Evolutionary conservation across 2,329 filamentous ascomycete species (phyloP), one percentile per base, ranked within the genome.

Genomic region (Paecilomyces niveus): DNA sequence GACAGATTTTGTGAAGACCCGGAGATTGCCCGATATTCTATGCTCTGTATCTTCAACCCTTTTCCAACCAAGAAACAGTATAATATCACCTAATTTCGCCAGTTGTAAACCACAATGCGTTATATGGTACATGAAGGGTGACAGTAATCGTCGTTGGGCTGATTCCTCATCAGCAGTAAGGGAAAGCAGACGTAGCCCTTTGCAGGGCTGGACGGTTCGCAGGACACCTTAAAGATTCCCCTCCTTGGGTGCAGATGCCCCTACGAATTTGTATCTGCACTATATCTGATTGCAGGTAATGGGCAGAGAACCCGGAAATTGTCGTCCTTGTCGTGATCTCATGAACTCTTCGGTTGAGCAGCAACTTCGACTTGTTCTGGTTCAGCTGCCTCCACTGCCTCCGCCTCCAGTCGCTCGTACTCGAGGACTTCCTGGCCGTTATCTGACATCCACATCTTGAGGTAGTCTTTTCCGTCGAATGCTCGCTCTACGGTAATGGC

Each of bases 361-460:
- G 57, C 26, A 29, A 29, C 26, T 29, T 29, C 26, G 3, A 29
- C 26, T 29, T 29, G 4, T 29, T 29, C 2, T 29, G 26, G 26
- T 29, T 5, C 26, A 29, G 26, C 26, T 29, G 26, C 52, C 53
- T 57, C 31, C 8, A 51, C 49, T 56, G 54, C 26, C 58, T 61
- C 55, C 35, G 61, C 49, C 21, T 67, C 64, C 18, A 62, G 54
- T 53, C 58, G 62, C 59, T 70, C 65, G 55, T 64, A 63, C 33
- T 67, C 66, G 10, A 67, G 58, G 35, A 71, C 67, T 60, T 76
- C 74, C 49, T 64, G 65, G 3, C 65, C 65, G 54, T 75, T 75
- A 57, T 71, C 69, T 35, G 68, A 65, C n/a, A 65, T 66, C 74
- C 73, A 72, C 59, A 76, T 56, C 49, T 76, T 64, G 54, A 79